Evolutionary conservation across 1,284 basidiomycete species (phyloP).

Genomic region (Moesziomyces sp.): DNA sequence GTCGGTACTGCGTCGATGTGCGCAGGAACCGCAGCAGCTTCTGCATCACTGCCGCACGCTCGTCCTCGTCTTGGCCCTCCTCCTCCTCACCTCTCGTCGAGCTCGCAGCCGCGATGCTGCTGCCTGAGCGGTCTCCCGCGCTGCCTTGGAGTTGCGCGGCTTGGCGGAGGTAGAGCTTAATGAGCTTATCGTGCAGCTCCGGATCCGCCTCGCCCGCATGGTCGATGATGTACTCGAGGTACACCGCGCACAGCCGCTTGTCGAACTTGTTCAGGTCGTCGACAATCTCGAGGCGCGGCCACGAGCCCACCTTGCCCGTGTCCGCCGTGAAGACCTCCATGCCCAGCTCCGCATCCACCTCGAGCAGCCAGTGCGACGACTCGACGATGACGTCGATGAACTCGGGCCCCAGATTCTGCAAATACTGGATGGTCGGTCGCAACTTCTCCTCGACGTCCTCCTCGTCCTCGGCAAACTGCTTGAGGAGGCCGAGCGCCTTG

Average conservation of each 20-base stretch:
- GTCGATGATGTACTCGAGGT: slow-evolving; percentile 86
- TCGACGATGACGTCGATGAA: slow-evolving; percentile 60
- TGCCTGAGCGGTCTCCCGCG: not conserved
- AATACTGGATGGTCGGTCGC: slow-evolving; percentile 84
- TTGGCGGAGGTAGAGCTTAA: slow-evolving; percentile 79
- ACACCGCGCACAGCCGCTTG: slow-evolving; percentile 74
- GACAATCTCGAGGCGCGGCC: slow-evolving; percentile 55
- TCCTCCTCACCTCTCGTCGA: not conserved
- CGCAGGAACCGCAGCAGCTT: slow-evolving; percentile 83
- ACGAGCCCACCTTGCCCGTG: slow-evolving; percentile 77
- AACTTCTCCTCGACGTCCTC: slow-evolving; percentile 85
- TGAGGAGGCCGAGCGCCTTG: slow-evolving; percentile 84
- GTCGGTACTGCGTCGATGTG: slow-evolving; percentile 77
- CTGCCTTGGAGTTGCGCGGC: slow-evolving; percentile 70
- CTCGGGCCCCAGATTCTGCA: slow-evolving; percentile 79
- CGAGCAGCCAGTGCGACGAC: slow-evolving; percentile 83
- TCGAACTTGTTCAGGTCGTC: slow-evolving; percentile 77
- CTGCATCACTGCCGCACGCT: slow-evolving; percentile 72
- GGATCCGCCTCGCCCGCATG: slow-evolving; percentile 77
- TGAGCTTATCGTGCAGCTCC: slow-evolving; percentile 85
- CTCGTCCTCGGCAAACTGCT: slow-evolving; percentile 74
- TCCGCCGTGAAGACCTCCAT: slow-evolving; percentile 96
- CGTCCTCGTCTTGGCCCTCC: not conserved
- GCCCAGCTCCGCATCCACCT: slow-evolving; percentile 77
- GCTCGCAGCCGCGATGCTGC: not conserved